phyloP scores from a whole-genome alignment of 129 eudicot species.

The Flaveria ramosissima region DNA sequence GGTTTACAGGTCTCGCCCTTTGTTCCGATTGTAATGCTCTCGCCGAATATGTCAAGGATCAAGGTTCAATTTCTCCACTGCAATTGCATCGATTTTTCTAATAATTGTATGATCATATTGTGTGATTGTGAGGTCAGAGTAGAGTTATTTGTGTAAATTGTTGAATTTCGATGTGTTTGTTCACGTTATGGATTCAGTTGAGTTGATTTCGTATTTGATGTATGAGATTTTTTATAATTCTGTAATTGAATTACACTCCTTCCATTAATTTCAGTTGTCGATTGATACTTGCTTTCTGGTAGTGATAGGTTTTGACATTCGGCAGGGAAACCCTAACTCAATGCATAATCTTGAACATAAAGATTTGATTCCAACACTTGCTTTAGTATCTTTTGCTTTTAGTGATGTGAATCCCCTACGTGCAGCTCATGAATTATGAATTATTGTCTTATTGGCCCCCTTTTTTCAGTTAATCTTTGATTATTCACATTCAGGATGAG shows the following conservation, averaged over 20 bases:
- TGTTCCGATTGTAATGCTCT: slow-evolving; percentile 91
- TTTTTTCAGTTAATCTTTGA: no score
- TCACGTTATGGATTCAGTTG: background rate
- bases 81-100: background rate
- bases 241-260: background rate
- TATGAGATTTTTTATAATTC: background rate
- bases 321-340: background rate
- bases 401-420: background rate
- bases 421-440: background rate
- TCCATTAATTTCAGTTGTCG: background rate
- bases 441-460: background rate
- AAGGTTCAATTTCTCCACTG: slow-evolving; percentile 44
- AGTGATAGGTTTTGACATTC: background rate
- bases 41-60: slow-evolving; percentile 80
- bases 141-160: background rate
- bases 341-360: background rate
- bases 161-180: background rate
- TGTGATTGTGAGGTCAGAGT: background rate
- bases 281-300: background rate
- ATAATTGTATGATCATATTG: background rate
- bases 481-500: background rate
- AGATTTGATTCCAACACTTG: slow-evolving; percentile 14
- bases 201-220: slow-evolving; percentile 21
- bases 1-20: slow-evolving; percentile 94
- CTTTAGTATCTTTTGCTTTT: background rate